phyloP scores from a whole-genome alignment of 352 stramenopile species.

The Globisporangium paroecandrum region DNA sequence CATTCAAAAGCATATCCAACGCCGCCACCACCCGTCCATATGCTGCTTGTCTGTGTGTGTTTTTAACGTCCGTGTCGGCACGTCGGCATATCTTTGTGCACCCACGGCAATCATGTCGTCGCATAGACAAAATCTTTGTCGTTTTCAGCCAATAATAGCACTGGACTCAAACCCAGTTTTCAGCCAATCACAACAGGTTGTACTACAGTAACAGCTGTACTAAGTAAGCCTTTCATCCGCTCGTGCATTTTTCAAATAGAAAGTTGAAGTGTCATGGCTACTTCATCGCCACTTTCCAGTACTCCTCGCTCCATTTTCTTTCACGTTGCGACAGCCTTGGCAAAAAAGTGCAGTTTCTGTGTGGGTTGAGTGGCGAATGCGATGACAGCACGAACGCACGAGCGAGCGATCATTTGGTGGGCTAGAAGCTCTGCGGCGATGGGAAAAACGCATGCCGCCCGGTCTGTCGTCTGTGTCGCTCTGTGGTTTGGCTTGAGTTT shows the following conservation, averaged over 20 bases:
- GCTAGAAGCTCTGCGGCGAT: background rate
- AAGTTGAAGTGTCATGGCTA: background rate
- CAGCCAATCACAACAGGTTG: background rate
- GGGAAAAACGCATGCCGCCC: background rate
- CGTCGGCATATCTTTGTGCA: background rate
- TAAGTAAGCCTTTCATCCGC: background rate
- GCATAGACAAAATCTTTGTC: background rate
- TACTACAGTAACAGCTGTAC: background rate
- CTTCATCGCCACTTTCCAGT: background rate
- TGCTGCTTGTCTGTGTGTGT: background rate
- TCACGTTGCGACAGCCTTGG: background rate
- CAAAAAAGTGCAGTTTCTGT: constrained; percentile 1
- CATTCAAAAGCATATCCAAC: background rate
- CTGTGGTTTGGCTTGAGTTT: background rate
- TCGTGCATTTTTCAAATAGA: background rate
- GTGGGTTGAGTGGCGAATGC: background rate
- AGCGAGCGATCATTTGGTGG: background rate
- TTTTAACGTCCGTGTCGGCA: background rate
- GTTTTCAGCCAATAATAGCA: background rate
- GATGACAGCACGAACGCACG: background rate
- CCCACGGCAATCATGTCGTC: background rate
- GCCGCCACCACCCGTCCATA: background rate
- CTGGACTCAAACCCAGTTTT: background rate
- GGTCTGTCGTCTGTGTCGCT: background rate
- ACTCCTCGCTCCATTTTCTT: constrained; percentile 3